phyloP scores from a whole-genome alignment of 768 basidiomycete genomes.

The Auriscalpium microsporum region DNA sequence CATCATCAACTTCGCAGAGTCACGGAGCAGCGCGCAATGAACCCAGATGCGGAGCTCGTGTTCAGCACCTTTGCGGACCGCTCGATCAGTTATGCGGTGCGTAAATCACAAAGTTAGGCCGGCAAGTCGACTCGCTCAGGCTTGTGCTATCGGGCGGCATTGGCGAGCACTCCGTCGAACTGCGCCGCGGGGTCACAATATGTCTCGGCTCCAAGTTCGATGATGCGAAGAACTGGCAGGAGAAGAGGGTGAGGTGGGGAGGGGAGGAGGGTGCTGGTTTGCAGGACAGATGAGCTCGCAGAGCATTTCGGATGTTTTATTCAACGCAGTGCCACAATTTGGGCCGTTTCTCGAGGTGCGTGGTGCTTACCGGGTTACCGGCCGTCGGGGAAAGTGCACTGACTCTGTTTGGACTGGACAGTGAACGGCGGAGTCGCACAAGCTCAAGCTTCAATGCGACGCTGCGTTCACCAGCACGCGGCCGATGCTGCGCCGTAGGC shows the following conservation, averaged over 20 bases:
- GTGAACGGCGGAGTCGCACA: too few species aligned
- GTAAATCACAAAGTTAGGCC: slow-evolving; percentile 66
- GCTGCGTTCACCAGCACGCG: too few species aligned
- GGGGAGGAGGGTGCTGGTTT: slow-evolving; percentile 39
- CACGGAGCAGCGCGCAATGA: slow-evolving; percentile 24
- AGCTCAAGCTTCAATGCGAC: too few species aligned
- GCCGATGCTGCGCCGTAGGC: too few species aligned
- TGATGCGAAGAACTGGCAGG: slow-evolving; percentile 36
- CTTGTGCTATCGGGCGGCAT: slow-evolving; percentile 86
- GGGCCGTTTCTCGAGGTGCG: too few species aligned
- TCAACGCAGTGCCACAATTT: too few species aligned
- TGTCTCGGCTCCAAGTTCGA: slow-evolving; percentile 61
- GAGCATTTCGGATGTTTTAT: too few species aligned
- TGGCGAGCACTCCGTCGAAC: slow-evolving; percentile 61
- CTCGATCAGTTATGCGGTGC: slow-evolving; percentile 64
- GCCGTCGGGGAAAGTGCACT: too few species aligned
- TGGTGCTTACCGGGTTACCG: too few species aligned
- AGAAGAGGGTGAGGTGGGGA: slow-evolving; percentile 31
- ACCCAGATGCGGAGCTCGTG: slow-evolving; percentile 45
- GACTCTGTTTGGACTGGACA: too few species aligned
- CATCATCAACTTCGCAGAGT: slow-evolving; percentile 78
- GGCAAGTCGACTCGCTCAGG: slow-evolving; percentile 63
- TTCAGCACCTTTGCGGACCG: slow-evolving; percentile 77
- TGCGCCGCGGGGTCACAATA: slow-evolving; percentile 50
- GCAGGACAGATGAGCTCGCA: slow-evolving; percentile 62